Evolutionary conservation across 2,329 filamentous ascomycete species (phyloP).

Genomic region (Trichophyton mentagrophytes): DNA sequence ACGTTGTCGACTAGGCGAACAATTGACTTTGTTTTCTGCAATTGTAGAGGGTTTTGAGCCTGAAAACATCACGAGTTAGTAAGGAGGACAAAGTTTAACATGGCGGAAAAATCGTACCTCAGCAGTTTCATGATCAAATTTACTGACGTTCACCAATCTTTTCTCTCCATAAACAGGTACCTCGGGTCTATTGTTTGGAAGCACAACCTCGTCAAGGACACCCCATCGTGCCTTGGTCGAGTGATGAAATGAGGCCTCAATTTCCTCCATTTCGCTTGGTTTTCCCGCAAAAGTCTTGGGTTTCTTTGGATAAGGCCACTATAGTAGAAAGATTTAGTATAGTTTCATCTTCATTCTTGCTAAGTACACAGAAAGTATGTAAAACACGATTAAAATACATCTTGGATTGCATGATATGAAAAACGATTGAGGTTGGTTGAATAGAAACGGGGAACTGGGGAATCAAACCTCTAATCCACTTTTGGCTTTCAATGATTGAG

Average conservation of each 20-base stretch:
- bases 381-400: slow-evolving; percentile 16
- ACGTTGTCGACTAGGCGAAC: slow-evolving; percentile 45
- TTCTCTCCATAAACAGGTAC: not conserved
- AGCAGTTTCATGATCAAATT: slow-evolving; percentile 5
- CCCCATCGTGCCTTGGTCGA: slow-evolving; percentile 71
- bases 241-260: slow-evolving; percentile 56
- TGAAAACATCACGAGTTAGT: slow-evolving; percentile 5
- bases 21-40: slow-evolving; percentile 24
- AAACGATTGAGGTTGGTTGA: slow-evolving; percentile 27
- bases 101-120: slow-evolving; percentile 7
- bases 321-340: slow-evolving; percentile 30
- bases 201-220: slow-evolving; percentile 58
- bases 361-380: slow-evolving; percentile 15
- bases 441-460: slow-evolving; percentile 21
- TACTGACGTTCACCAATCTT: not conserved
- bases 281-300: slow-evolving; percentile 55
- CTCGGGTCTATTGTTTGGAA: slow-evolving; percentile 35
- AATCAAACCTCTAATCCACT: slow-evolving; percentile 88
- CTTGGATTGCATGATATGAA: slow-evolving; percentile 6
- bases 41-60: slow-evolving; percentile 22
- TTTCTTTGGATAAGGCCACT: slow-evolving; percentile 81
- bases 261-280: slow-evolving; percentile 46
- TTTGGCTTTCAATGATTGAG: slow-evolving; percentile 44
- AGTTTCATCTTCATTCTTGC: slow-evolving; percentile 28
- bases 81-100: not conserved